Evolutionary conservation across 129 eudicot species (phyloP).

Genomic region (Arctium lappa): DNA sequence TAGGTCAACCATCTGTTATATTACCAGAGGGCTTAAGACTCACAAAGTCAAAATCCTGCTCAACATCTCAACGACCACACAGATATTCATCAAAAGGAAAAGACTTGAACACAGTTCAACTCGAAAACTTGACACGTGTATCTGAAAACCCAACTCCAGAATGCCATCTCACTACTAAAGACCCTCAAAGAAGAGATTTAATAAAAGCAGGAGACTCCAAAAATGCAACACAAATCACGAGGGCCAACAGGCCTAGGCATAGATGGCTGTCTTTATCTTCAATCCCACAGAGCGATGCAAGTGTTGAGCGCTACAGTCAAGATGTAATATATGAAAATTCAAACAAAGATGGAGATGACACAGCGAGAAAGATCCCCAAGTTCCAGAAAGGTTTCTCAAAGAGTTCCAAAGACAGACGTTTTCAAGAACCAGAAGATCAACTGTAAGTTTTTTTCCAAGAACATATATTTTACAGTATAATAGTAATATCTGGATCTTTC

Average conservation of each 20-base stretch:
- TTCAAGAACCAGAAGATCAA: conserved; percentile 17
- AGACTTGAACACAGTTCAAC: neutral
- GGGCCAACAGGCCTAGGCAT: conserved; percentile 15
- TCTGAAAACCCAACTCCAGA: conserved; percentile 8
- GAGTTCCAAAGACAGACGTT: conserved; percentile 16
- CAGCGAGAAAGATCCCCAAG: conserved; percentile 9
- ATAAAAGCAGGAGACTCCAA: conserved; percentile 3
- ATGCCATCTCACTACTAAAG: neutral
- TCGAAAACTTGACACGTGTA: neutral
- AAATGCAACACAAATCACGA: conserved; percentile 5
- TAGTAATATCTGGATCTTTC: neutral
- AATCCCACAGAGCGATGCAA: conserved; percentile 26
- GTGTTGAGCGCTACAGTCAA: conserved; percentile 38
- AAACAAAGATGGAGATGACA: conserved; percentile 22
- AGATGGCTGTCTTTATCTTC: conserved; percentile 38
- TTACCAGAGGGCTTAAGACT: conserved; percentile 16
- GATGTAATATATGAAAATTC: conserved; percentile 29
- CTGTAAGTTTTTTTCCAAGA: conserved; percentile 16
- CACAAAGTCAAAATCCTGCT: conserved; percentile 26
- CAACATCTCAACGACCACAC: conserved; percentile 18
- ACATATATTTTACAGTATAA: neutral
- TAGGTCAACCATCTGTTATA: neutral
- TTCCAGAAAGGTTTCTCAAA: conserved; percentile 26
- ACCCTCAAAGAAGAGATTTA: neutral
- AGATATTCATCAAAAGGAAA: conserved; percentile 19